A percentile compares a stretch with the other conserved stretches of the same genome.
Evolutionary conservation across 345 rosid species (phyloP).

Genomic region (Tarenaya hassleriana): DNA sequence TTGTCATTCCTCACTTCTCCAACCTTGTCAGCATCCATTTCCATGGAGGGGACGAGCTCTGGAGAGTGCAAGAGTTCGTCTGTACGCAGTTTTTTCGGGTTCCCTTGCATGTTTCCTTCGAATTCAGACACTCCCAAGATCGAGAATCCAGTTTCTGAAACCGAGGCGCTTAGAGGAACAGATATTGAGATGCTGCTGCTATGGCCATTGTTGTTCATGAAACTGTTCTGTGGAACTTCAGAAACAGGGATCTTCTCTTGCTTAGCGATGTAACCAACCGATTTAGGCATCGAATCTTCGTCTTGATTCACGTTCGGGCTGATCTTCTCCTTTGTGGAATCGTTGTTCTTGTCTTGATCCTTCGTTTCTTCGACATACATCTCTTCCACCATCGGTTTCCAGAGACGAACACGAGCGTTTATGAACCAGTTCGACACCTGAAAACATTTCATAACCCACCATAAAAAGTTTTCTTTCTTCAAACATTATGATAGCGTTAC

Average conservation of each 20-base stretch:
- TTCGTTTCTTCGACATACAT: constrained; percentile 87
- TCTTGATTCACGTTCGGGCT: constrained; percentile 39
- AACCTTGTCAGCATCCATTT: constrained; percentile 24
- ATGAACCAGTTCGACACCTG: constrained; percentile 99
- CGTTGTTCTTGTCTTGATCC: constrained; percentile 60
- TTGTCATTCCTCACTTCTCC: too few relatives aligned
- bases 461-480: too few relatives aligned
- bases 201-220: constrained; percentile 37
- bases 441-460: too few relatives aligned
- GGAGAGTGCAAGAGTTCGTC: constrained; percentile 43
- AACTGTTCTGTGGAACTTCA: constrained; percentile 37
- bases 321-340: constrained; percentile 47
- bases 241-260: constrained; percentile 39
- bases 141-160: constrained; percentile 34
- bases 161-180: too few relatives aligned
- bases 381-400: constrained; percentile 99
- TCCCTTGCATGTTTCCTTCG: constrained; percentile 50
- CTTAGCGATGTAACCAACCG: constrained; percentile 27
- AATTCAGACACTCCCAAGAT: constrained; percentile 56
- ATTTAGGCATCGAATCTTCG: constrained; percentile 55
- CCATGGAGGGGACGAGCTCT: constrained; percentile 34
- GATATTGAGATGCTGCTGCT: constrained; percentile 31
- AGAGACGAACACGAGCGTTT: constrained; percentile 94
- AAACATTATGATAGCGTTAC: not conserved
- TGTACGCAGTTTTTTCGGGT: constrained; percentile 55